A percentile compares a stretch with the other conserved stretches of the same genome.
Conservation (phyloP, 2,329 filamentous ascomycete genomes). For the Raffaelea ambrosiae region DNA sequence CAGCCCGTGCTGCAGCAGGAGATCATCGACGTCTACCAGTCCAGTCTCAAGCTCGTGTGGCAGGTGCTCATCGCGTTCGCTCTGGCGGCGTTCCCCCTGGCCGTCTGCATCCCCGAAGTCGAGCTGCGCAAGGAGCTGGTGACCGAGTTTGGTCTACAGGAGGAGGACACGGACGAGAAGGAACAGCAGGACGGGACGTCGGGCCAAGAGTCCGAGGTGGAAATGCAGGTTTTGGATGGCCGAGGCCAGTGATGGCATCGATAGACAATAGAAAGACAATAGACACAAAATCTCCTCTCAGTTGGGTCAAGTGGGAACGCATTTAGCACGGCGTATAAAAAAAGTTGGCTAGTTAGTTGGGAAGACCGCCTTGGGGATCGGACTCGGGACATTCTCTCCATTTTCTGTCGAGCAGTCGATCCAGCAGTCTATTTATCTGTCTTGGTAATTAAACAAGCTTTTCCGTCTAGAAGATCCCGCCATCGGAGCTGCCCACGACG, state of each 20-base stretch:
- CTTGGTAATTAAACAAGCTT: too few relatives aligned
- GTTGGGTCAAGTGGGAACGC: neutral
- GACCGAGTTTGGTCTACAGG: slow-evolving; percentile 3
- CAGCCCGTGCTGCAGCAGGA: neutral
- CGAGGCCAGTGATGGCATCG: neutral
- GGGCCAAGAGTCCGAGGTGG: neutral
- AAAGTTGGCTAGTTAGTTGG: too few relatives aligned
- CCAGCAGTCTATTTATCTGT: too few relatives aligned
- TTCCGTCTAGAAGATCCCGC: too few relatives aligned
- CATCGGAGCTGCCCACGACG: too few relatives aligned
- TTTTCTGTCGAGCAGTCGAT: too few relatives aligned
- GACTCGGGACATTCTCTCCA: too few relatives aligned
- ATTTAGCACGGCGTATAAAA: too few relatives aligned
- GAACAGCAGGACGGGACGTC: neutral
- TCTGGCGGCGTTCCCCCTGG: neutral
- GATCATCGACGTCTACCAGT: neutral
- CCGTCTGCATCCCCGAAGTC: neutral
- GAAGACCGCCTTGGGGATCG: too few relatives aligned
- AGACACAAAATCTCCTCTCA: neutral
- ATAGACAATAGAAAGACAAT: too few relatives aligned
- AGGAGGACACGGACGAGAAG: too few relatives aligned
- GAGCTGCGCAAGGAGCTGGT: slow-evolving; percentile 1
- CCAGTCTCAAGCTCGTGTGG: slow-evolving; percentile 3
- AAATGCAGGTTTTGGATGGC: neutral
- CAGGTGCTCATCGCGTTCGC: slow-evolving; percentile 6